Evolutionary conservation across 768 basidiomycete genomes (phyloP).

Genomic region (Leccinum truebloodii): DNA sequence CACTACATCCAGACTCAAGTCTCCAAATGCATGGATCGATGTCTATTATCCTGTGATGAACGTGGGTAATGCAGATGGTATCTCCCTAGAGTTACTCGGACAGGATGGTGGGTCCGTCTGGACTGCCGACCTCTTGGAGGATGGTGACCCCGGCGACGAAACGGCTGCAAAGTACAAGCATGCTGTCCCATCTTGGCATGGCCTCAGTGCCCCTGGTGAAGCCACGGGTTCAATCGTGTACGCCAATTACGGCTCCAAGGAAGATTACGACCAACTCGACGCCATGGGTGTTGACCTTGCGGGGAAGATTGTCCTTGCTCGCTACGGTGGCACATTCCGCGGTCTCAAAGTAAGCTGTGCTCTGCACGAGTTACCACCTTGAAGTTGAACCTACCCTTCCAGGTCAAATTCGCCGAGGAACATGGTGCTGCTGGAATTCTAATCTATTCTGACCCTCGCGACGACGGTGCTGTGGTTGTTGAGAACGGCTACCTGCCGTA

Average conservation of each 20-base stretch:
- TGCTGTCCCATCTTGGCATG: conserved; percentile 83
- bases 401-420: conserved; percentile 85
- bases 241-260: conserved; percentile 77
- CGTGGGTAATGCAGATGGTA: conserved; percentile 58
- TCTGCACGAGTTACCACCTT: conserved; percentile 4
- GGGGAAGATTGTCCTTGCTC: conserved; percentile 75
- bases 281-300: conserved; percentile 67
- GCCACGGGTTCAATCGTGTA: conserved; percentile 72
- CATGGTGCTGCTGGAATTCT: conserved; percentile 75
- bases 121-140: conserved; percentile 73
- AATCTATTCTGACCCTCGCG: conserved; percentile 84
- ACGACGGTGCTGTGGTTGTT: conserved; percentile 77
- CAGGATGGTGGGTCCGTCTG: conserved; percentile 55
- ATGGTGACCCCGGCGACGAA: conserved; percentile 68
- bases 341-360: conserved; percentile 69
- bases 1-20: conserved; percentile 45
- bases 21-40: conserved; percentile 79
- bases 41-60: conserved; percentile 89
- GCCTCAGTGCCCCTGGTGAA: conserved; percentile 74
- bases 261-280: conserved; percentile 66
- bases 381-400: conserved; percentile 10
- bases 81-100: conserved; percentile 65
- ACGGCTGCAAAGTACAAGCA: conserved; percentile 68
- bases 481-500: conserved; percentile 72
- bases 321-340: conserved; percentile 78